Evolutionary conservation across 2,329 filamentous ascomycete species (phyloP).

Genomic region (Aspergillus sp.): DNA sequence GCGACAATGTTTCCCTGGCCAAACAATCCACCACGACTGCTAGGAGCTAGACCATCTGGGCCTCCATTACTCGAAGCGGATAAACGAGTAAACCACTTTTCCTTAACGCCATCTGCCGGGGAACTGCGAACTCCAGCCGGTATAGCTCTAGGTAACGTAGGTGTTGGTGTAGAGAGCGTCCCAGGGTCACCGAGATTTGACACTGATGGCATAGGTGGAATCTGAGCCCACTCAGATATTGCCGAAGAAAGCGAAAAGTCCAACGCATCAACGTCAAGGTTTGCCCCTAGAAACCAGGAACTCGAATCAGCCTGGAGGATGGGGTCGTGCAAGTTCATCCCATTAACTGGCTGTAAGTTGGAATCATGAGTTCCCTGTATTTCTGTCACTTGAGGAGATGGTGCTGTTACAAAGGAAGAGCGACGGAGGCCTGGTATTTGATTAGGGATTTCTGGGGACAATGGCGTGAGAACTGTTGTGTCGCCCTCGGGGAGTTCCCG

Average conservation of each 20-base stretch:
- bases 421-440: neutral
- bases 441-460: neutral
- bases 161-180: too few species aligned
- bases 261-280: conserved; percentile 19
- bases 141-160: too few species aligned
- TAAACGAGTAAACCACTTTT: too few species aligned
- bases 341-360: neutral
- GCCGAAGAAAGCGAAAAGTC: neutral
- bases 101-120: too few species aligned
- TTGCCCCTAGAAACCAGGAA: conserved; percentile 18
- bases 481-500: neutral
- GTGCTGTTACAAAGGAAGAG: neutral
- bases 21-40: neutral
- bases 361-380: neutral
- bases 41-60: too few species aligned
- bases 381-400: neutral
- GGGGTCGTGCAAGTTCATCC: conserved; percentile 7
- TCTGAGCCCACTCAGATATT: too few species aligned
- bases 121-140: too few species aligned
- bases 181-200: too few species aligned
- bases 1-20: conserved; percentile 5
- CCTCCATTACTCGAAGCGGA: too few species aligned
- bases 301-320: conserved; percentile 7
- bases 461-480: neutral
- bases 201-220: too few species aligned